Evolutionary conservation across 805 yeast genomes (phyloP), one percentile per base, ranked within the genome.

Genomic region (Yarrowia keelungensis): DNA sequence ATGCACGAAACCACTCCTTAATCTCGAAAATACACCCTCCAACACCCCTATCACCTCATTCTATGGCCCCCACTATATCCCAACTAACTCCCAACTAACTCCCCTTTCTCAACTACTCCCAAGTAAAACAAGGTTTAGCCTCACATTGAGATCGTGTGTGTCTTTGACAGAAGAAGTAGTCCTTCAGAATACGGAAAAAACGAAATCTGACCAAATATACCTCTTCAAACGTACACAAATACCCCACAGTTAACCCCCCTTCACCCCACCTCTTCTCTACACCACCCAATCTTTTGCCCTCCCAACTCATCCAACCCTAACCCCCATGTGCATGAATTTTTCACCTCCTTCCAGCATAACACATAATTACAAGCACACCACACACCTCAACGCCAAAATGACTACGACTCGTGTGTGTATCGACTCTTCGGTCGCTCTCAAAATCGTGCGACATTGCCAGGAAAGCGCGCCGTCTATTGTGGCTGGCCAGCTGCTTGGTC

Each of bases 401-500:
- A 59, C 65, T 47, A 69, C 74, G 51, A 38, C 69, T 38, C 58
- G 53, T 35, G 75, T 74, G 46, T 69, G 69, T 41, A 69, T 74
- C 50, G 76, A 74, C 69, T 69, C 76, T 36, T 69, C 71, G 36
- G 75, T 73, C 10, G 84, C 87, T 72, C 75, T 86, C 73, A 87
- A 88, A 72, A 81, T 90, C 69, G 81, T 88, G 73, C 87, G 88
- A 77, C 90, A 89, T 76, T 86, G 90, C 10, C 82, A 90, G 22
- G 89, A 87, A 69, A 79, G 84, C 73, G 83, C 81, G 74, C 90
- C 92, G 51, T 81, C 86, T 49, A 79, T 86, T 36, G 88, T 84
- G 70, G 81, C 88, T 38, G 97, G 97, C 22, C 87, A 91, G 46
- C 81, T 91, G 68, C 85, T 87, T 69, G 97, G 97, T n/a, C 81